phyloP scores from a whole-genome alignment of 2,329 filamentous ascomycete genomes.

The Venturia carpophila region DNA sequence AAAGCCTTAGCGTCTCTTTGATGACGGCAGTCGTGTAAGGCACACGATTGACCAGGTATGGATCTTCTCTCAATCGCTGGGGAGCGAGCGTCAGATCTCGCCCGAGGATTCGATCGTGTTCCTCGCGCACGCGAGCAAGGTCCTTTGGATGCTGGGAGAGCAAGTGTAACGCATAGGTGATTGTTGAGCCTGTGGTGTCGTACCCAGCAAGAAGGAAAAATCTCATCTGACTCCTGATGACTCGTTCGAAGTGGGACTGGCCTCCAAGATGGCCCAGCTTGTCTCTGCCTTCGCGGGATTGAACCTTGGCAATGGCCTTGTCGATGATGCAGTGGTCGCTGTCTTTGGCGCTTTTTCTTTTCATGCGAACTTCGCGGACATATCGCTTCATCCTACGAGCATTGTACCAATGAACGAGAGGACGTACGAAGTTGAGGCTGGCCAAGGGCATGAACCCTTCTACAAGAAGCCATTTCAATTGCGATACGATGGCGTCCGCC shows the following conservation, averaged over 20 bases:
- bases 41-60: slow-evolving; percentile 27
- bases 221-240: slow-evolving; percentile 21
- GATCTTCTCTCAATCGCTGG: slow-evolving; percentile 15
- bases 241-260: neutral
- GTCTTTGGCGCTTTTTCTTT: neutral
- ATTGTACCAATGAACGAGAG: neutral
- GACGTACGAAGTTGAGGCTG: neutral
- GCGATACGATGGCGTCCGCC: neutral
- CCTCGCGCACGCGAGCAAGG: slow-evolving; percentile 32
- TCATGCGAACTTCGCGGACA: neutral
- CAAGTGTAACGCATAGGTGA: slow-evolving; percentile 28
- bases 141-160: slow-evolving; percentile 26
- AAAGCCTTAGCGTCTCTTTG: slow-evolving; percentile 31
- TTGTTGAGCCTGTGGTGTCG: slow-evolving; percentile 34
- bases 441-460: neutral
- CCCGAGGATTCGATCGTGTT: slow-evolving; percentile 32
- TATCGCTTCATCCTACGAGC: neutral
- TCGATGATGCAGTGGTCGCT: neutral
- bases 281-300: neutral
- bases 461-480: neutral
- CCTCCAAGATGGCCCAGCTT: neutral
- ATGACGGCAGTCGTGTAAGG: slow-evolving; percentile 29
- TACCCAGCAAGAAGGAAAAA: slow-evolving; percentile 37
- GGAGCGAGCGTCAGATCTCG: neutral
- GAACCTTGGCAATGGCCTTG: neutral